Percentiles rank a stretch among this genome's conserved stretches.
Evolutionary conservation across 2,329 filamentous ascomycete genomes (phyloP).

Genomic region (Epicoccum sorghinum): DNA sequence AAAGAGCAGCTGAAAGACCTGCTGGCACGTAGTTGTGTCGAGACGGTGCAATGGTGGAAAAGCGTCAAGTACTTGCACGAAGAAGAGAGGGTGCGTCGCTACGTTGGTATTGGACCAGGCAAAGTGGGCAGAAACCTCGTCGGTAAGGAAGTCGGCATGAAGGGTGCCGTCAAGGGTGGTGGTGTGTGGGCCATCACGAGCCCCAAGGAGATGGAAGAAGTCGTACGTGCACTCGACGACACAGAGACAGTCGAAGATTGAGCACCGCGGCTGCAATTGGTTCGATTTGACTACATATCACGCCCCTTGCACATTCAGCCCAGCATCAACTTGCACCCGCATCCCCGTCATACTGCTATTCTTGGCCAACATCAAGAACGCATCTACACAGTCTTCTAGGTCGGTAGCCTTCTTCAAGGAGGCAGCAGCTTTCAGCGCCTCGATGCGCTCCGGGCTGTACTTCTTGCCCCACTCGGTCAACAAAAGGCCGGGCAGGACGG

Average conservation of each 20-base stretch:
- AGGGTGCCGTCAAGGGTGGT: slow-evolving; percentile 81
- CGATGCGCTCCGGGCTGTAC: slow-evolving; percentile 64
- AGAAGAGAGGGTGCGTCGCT: slow-evolving; percentile 78
- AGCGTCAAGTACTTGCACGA: slow-evolving; percentile 89
- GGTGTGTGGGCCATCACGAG: slow-evolving; percentile 92
- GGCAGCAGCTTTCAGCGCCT: slow-evolving; percentile 60
- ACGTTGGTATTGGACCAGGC: slow-evolving; percentile 91
- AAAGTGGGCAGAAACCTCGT: slow-evolving; percentile 94
- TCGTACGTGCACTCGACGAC: slow-evolving; percentile 54
- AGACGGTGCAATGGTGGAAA: slow-evolving; percentile 94
- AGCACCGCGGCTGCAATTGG: not conserved
- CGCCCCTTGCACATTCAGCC: slow-evolving; percentile 41
- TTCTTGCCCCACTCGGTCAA: slow-evolving; percentile 64
- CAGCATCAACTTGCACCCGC: slow-evolving; percentile 51
- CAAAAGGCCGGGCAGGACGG: slow-evolving; percentile 68
- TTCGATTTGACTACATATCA: slow-evolving; percentile 1
- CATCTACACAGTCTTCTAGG: slow-evolving; percentile 61
- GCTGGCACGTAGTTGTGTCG: slow-evolving; percentile 80
- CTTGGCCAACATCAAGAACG: slow-evolving; percentile 61
- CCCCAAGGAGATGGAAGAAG: slow-evolving; percentile 63
- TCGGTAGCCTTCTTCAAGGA: slow-evolving; percentile 64
- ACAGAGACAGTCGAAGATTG: slow-evolving; percentile 46
- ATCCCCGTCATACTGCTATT: slow-evolving; percentile 59
- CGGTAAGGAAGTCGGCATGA: slow-evolving; percentile 92
- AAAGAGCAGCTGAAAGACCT: slow-evolving; percentile 78